Evolutionary conservation across 352 stramenopile genomes (phyloP).

Genomic region (Phytophthora vignae): DNA sequence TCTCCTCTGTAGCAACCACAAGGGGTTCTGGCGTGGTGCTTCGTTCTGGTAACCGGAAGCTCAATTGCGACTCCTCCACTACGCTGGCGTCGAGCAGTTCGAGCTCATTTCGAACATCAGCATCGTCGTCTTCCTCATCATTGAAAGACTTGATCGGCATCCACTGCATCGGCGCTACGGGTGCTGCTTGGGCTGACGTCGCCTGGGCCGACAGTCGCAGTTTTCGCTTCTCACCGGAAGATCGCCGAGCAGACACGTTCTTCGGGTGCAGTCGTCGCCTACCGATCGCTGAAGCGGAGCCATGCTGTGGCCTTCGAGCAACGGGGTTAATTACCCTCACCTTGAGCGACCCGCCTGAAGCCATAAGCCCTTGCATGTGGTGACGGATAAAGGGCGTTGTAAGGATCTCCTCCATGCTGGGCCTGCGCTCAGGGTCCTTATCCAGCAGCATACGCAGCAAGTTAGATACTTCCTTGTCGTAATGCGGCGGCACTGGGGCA

Average conservation of each 20-base stretch:
- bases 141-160: constrained; percentile 44
- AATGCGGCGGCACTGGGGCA: constrained; percentile 60
- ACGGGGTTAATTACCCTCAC: constrained; percentile 43
- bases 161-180: constrained; percentile 47
- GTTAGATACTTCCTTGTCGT: constrained; percentile 61
- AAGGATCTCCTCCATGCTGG: constrained; percentile 83
- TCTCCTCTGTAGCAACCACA: constrained; percentile 35
- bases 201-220: constrained; percentile 16
- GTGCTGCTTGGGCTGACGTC: constrained; percentile 18
- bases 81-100: constrained; percentile 58
- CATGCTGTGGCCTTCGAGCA: constrained; percentile 46
- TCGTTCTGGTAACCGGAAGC: constrained; percentile 62
- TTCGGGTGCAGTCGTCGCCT: constrained; percentile 59
- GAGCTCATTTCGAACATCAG: constrained; percentile 47
- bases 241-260: constrained; percentile 43
- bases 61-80: constrained; percentile 58
- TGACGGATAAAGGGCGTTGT: constrained; percentile 74
- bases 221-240: constrained; percentile 45
- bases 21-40: constrained; percentile 67
- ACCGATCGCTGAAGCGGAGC: constrained; percentile 22
- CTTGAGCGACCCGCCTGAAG: constrained; percentile 64
- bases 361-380: constrained; percentile 77
- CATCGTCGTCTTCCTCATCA: constrained; percentile 45
- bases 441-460: constrained; percentile 67
- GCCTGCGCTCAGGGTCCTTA: constrained; percentile 66